Conservation (phyloP, 805 yeast species). For the Isabelozyma heimii region DNA sequence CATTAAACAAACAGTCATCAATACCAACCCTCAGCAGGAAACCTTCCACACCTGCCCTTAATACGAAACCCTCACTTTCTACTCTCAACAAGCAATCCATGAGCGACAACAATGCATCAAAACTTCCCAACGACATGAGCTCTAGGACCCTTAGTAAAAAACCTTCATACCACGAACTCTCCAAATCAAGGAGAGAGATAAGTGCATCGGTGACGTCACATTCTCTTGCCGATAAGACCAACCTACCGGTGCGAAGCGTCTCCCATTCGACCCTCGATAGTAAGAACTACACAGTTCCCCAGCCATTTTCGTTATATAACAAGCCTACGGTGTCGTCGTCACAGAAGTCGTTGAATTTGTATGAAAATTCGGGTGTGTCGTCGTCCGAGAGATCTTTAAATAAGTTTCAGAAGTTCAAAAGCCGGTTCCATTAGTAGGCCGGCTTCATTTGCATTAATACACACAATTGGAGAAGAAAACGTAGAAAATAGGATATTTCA, state of each 20-base stretch:
- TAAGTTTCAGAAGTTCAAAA: constrained; percentile 33
- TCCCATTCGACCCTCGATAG: background rate
- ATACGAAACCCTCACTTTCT: constrained; percentile 12
- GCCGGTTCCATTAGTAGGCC: constrained; percentile 19
- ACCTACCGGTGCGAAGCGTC: background rate
- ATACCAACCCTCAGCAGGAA: constrained; percentile 14
- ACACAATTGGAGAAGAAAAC: background rate
- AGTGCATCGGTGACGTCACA: background rate
- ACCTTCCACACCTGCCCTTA: constrained; percentile 14
- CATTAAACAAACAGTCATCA: constrained; percentile 16
- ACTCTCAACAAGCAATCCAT: constrained; percentile 6
- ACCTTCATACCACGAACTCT: constrained; percentile 3
- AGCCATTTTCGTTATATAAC: constrained; percentile 28
- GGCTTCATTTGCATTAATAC: background rate
- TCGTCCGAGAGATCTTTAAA: constrained; percentile 36
- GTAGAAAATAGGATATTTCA: too few relatives aligned
- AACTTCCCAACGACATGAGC: too few relatives aligned
- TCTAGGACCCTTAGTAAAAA: constrained; percentile 6
- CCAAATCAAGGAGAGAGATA: background rate
- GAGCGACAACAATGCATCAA: too few relatives aligned
- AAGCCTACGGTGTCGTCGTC: constrained; percentile 42
- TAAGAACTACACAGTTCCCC: constrained; percentile 18
- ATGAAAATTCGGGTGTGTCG: constrained; percentile 39
- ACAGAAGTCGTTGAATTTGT: constrained; percentile 30
- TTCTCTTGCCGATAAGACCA: background rate